Conservation (phyloP, 805 yeast genomes). For the Yarrowia sp. region DNA sequence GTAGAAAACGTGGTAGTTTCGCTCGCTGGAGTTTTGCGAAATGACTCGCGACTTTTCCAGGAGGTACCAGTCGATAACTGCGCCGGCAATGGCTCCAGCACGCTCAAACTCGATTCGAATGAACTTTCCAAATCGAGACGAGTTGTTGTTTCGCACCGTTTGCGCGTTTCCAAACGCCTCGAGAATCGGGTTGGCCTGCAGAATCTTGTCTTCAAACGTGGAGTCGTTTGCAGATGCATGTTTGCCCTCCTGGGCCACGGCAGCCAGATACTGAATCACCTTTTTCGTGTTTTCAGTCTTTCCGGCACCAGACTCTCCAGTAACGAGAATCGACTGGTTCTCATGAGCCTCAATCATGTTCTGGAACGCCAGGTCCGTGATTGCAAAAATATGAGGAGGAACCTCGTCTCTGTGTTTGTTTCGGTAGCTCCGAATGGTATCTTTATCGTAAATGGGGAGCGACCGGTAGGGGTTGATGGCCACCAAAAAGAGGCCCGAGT, state of each 20-base stretch:
- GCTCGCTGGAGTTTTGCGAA: slow-evolving; percentile 65
- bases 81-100: slow-evolving; percentile 71
- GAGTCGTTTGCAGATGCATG: slow-evolving; percentile 28
- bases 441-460: slow-evolving; percentile 65
- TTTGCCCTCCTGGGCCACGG: slow-evolving; percentile 50
- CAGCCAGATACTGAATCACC: slow-evolving; percentile 85
- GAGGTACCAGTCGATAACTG: slow-evolving; percentile 90
- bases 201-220: slow-evolving; percentile 74
- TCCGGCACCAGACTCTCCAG: slow-evolving; percentile 99
- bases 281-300: slow-evolving; percentile 96
- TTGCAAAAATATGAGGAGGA: slow-evolving; percentile 88
- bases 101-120: slow-evolving; percentile 74
- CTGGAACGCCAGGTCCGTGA: slow-evolving; percentile 81
- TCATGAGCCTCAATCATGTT: slow-evolving; percentile 63
- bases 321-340: slow-evolving; percentile 90
- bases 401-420: slow-evolving; percentile 43
- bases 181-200: slow-evolving; percentile 91
- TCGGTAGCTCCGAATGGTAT: slow-evolving; percentile 56
- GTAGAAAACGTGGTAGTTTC: slow-evolving; percentile 92
- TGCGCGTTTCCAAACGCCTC: slow-evolving; percentile 98
- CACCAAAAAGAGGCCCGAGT: slow-evolving; percentile 90
- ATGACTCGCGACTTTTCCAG: slow-evolving; percentile 92
- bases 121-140: slow-evolving; percentile 95
- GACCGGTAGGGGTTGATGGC: slow-evolving; percentile 89
- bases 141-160: slow-evolving; percentile 87